A percentile compares a stretch with the other conserved stretches of the same genome.
phyloP scores from a whole-genome alignment of 768 basidiomycete species.

The Trametes punicea region DNA sequence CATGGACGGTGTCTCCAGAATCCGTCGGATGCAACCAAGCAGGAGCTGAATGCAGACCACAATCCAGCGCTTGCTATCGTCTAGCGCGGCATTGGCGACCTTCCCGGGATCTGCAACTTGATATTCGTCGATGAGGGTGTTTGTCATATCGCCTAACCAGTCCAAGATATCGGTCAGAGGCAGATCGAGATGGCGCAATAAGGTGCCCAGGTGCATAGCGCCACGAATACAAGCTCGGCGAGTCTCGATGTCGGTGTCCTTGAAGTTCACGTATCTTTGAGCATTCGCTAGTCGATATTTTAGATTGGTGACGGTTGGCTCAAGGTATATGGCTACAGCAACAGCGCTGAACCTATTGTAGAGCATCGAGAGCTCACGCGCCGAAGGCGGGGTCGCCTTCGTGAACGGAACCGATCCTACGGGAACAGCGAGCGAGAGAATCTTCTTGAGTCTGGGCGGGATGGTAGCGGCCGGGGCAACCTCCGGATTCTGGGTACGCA shows the following conservation, averaged over 20 bases:
- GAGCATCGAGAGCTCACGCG: conserved; percentile 65
- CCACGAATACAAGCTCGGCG: conserved; percentile 74
- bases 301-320: conserved; percentile 46
- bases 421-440: conserved; percentile 70
- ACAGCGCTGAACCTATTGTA: conserved; percentile 79
- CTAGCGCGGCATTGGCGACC: conserved; percentile 9
- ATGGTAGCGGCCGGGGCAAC: conserved; percentile 22
- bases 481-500: conserved; percentile 24
- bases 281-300: conserved; percentile 60
- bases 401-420: conserved; percentile 67
- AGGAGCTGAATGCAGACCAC: conserved; percentile 47
- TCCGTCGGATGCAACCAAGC: conserved; percentile 53
- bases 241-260: conserved; percentile 57
- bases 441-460: conserved; percentile 53
- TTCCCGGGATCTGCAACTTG: conserved; percentile 28
- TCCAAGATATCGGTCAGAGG: conserved; percentile 49
- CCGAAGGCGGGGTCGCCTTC: conserved; percentile 45
- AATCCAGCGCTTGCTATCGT: conserved; percentile 23
- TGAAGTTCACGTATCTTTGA: conserved; percentile 64
- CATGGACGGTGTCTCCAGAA: conserved; percentile 42
- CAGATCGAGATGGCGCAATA: conserved; percentile 53
- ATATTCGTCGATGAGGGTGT: conserved; percentile 54
- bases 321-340: conserved; percentile 66
- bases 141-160: conserved; percentile 65
- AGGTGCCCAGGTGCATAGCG: conserved; percentile 63